Conservation (phyloP, 2,329 filamentous ascomycete genomes). For the Dothiorella sarmentorum region DNA sequence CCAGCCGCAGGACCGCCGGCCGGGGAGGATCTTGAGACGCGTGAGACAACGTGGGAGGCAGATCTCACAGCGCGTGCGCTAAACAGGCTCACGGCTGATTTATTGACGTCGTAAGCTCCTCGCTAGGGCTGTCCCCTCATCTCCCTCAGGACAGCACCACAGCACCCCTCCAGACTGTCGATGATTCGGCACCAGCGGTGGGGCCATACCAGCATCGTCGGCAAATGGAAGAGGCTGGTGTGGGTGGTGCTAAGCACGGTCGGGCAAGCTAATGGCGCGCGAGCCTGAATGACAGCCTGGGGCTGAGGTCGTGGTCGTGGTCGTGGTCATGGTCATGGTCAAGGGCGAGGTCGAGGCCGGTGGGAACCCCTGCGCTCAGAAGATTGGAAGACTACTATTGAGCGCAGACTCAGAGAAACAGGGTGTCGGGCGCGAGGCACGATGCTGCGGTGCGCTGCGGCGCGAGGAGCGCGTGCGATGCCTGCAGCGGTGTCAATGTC, state of each 20-base stretch:
- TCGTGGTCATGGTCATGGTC: not conserved
- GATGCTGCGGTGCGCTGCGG: slow-evolving; percentile 10
- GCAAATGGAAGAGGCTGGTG: slow-evolving; percentile 9
- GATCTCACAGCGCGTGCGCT: slow-evolving; percentile 15
- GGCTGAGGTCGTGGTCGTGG: not conserved
- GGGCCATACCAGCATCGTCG: slow-evolving; percentile 10
- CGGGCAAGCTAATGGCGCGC: slow-evolving; percentile 2
- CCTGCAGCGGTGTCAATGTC: not conserved
- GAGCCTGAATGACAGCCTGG: slow-evolving; percentile 13
- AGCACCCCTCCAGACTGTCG: slow-evolving; percentile 3
- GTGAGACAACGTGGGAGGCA: slow-evolving; percentile 17
- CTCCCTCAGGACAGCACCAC: slow-evolving; percentile 14
- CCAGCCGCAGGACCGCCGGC: not conserved
- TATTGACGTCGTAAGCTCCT: slow-evolving; percentile 17
- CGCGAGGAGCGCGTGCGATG: not conserved
- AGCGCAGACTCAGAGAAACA: slow-evolving; percentile 2
- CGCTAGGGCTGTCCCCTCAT: slow-evolving; percentile 17
- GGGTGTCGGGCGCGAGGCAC: slow-evolving; percentile 3
- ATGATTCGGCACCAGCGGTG: slow-evolving; percentile 4
- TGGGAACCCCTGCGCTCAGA: no score
- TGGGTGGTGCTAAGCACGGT: slow-evolving; percentile 1
- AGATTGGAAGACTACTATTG: no score
- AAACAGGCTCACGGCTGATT: not conserved
- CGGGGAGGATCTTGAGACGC: slow-evolving; percentile 15
- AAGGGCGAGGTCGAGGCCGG: no score